phyloP scores from a whole-genome alignment of 1,284 basidiomycete species.

The Ustilago crameri region DNA sequence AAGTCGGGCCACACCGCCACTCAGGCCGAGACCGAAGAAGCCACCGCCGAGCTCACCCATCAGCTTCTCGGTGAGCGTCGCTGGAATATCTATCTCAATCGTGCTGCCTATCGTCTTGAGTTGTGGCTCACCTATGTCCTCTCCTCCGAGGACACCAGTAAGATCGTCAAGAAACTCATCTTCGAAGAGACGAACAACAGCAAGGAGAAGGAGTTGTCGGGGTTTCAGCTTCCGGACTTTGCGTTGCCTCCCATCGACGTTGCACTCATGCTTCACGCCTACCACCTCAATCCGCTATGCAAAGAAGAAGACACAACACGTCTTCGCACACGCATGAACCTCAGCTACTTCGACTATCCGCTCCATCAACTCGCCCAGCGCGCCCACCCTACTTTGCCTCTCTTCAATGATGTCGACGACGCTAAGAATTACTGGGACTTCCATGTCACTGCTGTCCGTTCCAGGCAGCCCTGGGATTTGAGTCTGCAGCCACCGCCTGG shows the following conservation, averaged over 20 bases:
- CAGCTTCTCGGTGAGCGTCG: slow-evolving; percentile 30
- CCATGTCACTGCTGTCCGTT: slow-evolving; percentile 13
- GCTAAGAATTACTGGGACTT: slow-evolving; percentile 24
- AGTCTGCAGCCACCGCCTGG: slow-evolving; percentile 38
- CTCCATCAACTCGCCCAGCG: slow-evolving; percentile 32
- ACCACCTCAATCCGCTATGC: slow-evolving; percentile 44
- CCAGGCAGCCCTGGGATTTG: slow-evolving; percentile 44
- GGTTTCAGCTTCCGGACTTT: slow-evolving; percentile 30
- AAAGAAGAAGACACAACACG: slow-evolving; percentile 36
- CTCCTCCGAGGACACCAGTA: slow-evolving; percentile 9
- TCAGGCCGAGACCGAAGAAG: slow-evolving; percentile 25
- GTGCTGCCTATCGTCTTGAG: slow-evolving; percentile 53
- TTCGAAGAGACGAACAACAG: slow-evolving; percentile 1
- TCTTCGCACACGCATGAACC: slow-evolving; percentile 15
- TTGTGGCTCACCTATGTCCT: slow-evolving; percentile 45
- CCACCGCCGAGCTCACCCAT: slow-evolving; percentile 20
- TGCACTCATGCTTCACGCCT: slow-evolving; percentile 53
- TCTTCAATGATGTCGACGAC: slow-evolving; percentile 29
- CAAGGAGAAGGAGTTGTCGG: neutral
- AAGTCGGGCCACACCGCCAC: slow-evolving; percentile 20
- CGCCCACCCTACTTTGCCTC: slow-evolving; percentile 31
- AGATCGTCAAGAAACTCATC: slow-evolving; percentile 3
- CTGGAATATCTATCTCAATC: slow-evolving; percentile 52
- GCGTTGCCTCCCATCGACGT: slow-evolving; percentile 57
- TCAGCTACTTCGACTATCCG: slow-evolving; percentile 32